phyloP scores from a whole-genome alignment of 2,329 filamentous ascomycete species.

The Nigrospora osmanthi region DNA sequence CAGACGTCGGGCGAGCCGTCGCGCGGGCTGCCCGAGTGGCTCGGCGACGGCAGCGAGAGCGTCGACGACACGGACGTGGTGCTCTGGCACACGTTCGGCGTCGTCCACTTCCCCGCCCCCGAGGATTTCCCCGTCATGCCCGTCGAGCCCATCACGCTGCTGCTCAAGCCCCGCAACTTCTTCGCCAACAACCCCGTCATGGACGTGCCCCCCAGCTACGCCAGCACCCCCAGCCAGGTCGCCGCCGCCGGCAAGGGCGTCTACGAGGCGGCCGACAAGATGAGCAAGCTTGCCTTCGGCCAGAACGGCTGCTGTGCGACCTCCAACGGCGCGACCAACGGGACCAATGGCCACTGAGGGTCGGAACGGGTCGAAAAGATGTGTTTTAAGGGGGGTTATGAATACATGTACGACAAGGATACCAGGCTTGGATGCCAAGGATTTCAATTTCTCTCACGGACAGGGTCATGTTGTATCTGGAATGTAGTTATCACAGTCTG shows the following conservation, averaged over 20 bases:
- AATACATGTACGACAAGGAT: too few species aligned
- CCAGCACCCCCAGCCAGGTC: slow-evolving; percentile 60
- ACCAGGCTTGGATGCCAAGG: too few species aligned
- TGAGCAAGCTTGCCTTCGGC: slow-evolving; percentile 20
- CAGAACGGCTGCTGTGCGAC: slow-evolving; percentile 2
- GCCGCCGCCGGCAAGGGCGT: slow-evolving; percentile 20
- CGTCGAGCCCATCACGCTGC: slow-evolving; percentile 72
- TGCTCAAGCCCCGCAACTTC: slow-evolving; percentile 75
- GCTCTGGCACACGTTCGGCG: slow-evolving; percentile 88
- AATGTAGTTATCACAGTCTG: too few species aligned
- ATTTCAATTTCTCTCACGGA: too few species aligned
- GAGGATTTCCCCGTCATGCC: slow-evolving; percentile 95
- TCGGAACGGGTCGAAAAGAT: too few species aligned
- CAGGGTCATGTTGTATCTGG: too few species aligned
- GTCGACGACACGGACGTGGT: slow-evolving; percentile 82
- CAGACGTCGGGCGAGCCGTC: slow-evolving; percentile 79
- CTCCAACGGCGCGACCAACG: neutral
- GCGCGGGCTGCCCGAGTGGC: slow-evolving; percentile 67
- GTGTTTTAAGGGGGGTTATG: too few species aligned
- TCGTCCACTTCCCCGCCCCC: slow-evolving; percentile 81
- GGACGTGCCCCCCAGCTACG: slow-evolving; percentile 73
- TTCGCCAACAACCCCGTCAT: slow-evolving; percentile 72
- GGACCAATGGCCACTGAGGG: neutral
- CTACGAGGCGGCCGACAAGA: slow-evolving; percentile 20
- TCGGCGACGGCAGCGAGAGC: slow-evolving; percentile 57